Evolutionary conservation across 495 filamentous ascomycete species (phyloP).

Genomic region (Penicillium coprophilum): DNA sequence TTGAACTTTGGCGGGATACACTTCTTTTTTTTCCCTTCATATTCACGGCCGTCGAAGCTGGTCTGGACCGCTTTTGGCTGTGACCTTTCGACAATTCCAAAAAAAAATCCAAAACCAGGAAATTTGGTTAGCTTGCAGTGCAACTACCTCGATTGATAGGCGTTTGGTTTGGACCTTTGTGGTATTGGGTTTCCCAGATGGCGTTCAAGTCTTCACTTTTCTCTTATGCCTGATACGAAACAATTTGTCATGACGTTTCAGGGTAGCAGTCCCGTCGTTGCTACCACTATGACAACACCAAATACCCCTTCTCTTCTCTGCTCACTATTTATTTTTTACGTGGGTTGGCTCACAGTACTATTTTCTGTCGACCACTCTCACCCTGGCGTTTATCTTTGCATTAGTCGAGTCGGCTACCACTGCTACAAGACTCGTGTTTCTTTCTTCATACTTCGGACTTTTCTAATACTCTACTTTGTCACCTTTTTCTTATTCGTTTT

Average conservation of each 20-base stretch:
- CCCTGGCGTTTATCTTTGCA: constrained; percentile 9
- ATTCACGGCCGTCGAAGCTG: constrained; percentile 33
- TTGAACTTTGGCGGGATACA: constrained; percentile 16
- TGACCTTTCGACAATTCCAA: constrained; percentile 12
- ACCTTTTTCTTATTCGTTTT: not conserved
- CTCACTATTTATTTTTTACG: not conserved
- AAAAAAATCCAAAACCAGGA: constrained; percentile 17
- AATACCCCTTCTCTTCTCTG: constrained; percentile 11
- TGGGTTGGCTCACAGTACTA: not conserved
- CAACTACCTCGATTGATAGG: constrained; percentile 8
- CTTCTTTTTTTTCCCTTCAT: constrained; percentile 11
- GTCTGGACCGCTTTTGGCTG: constrained; percentile 29
- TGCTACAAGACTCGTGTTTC: constrained; percentile 6
- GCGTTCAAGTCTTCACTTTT: constrained; percentile 7
- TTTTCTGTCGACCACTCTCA: constrained; percentile 1
- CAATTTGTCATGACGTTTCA: constrained; percentile 9
- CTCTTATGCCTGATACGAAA: constrained; percentile 12
- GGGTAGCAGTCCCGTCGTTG: constrained; percentile 5
- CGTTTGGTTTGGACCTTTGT: constrained; percentile 4
- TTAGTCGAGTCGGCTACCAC: constrained; percentile 3
- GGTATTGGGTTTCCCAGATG: constrained; percentile 11
- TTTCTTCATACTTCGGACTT: constrained; percentile 1
- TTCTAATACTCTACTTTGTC: constrained; percentile 3
- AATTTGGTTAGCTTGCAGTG: constrained; percentile 16
- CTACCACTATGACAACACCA: constrained; percentile 6